phyloP scores from a whole-genome alignment of 345 rosid species.

The Syzygium jambos region DNA sequence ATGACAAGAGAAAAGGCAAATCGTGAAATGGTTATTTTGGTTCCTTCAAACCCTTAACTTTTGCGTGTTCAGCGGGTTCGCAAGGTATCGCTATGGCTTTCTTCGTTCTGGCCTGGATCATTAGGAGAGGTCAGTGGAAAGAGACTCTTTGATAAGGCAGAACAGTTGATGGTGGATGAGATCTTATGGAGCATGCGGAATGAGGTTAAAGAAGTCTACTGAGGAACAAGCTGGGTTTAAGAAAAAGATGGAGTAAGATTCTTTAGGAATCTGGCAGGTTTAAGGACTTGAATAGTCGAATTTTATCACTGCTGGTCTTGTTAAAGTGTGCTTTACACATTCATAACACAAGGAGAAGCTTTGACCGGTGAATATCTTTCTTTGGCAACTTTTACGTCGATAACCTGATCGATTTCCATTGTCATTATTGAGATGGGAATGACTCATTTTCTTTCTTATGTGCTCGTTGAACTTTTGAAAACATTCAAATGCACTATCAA shows the following conservation, averaged over 20 bases:
- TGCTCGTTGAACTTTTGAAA: not conserved
- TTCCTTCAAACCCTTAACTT: not conserved
- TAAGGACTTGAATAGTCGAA: not conserved
- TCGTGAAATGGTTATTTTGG: not conserved
- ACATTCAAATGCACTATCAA: not conserved
- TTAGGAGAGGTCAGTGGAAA: not conserved
- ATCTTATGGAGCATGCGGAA: not conserved
- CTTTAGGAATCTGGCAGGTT: not conserved
- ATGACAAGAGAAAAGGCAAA: not conserved
- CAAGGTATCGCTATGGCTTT: not conserved
- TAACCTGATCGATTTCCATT: not conserved
- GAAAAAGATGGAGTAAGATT: not conserved
- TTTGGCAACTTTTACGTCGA: not conserved
- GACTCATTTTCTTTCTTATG: not conserved
- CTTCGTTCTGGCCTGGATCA: not conserved
- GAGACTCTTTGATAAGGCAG: not conserved
- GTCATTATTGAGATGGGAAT: not conserved
- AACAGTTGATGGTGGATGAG: not conserved
- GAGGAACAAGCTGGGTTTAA: not conserved
- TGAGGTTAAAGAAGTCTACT: not conserved
- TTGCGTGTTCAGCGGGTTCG: not conserved
- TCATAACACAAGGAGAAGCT: not conserved
- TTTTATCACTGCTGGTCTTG: not conserved
- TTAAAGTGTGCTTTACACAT: not conserved
- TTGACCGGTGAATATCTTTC: not conserved